Evolutionary conservation across 2,329 filamentous ascomycete species (phyloP), one percentile per base, ranked within the genome.

Genomic region (Phaeophleospora eucalypticola): DNA sequence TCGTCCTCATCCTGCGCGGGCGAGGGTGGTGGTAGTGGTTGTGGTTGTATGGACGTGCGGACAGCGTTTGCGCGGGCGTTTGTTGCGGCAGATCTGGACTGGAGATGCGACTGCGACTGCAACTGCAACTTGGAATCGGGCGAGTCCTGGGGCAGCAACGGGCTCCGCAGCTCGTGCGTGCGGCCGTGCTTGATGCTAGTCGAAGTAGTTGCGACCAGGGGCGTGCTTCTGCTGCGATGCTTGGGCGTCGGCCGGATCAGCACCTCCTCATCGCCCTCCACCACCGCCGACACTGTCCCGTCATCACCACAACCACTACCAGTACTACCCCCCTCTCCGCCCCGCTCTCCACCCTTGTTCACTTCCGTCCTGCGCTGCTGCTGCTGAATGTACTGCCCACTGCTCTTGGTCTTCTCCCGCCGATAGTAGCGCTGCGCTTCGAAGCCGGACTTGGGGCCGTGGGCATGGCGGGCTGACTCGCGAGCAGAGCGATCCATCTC

Each of bases 1-100:
- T 64, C 60, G 43, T 64, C 62, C 41, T 65, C 61, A 44, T 65
- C 60, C 37, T 60, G 51, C 12, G 49, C 59, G 15, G 46, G 19
- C 36, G 38, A 27, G 38, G 24, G 6, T 20, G 14, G 40, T 19
- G 29, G 37, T 7, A 14, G 37, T 12, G 24, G 24, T 6, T 12
- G 12, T 29, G 24, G 24, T n/a, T n/a, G n/a, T n/a, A n/a, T n/a
- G n/a, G n/a, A n/a, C n/a, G 8, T n/a, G 27, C 8, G 8, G 27
- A n/a, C 8, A 32, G 27, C 27, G 27, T 32, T 32, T 32, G 34
- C 7, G 15, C 7, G n/a, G 15, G 34, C 15, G 12, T n/a, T 36
- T 36, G 16, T 36, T 16, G 34, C 34, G n/a, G 34, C 7, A 12
- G 24, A 12, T 29, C 7, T 29, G n/a, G n/a, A n/a, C 12, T 29